Percentiles rank a stretch among this genome's conserved stretches.
These are phyloP conservation scores for Gracilaria caudata DNA, from an alignment of 23 red algal genomes.

Conservation along the genomic window DNA sequence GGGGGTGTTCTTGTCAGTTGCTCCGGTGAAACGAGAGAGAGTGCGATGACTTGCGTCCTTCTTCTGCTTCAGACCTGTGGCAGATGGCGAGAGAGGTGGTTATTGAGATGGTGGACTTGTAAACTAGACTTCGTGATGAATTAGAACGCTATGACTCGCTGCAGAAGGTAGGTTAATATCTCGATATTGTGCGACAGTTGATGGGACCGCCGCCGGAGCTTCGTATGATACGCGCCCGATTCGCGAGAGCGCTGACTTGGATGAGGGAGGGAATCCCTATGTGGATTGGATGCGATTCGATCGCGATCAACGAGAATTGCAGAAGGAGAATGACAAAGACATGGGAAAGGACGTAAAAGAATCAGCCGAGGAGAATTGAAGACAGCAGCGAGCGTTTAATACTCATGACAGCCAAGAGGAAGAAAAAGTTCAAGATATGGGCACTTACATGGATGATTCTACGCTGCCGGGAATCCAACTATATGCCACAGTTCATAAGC, in stretches of 20 bases:
- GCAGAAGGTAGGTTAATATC: slow-evolving; percentile 47
- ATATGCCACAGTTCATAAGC: slow-evolving; percentile 25
- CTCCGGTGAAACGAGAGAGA: no score
- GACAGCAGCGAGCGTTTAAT: slow-evolving; percentile 28
- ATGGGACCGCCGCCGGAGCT: slow-evolving; percentile 45
- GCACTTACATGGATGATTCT: neutral
- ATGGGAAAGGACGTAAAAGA: neutral
- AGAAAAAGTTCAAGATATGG: neutral
- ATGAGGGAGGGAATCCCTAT: slow-evolving; percentile 51
- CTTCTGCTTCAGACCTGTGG: slow-evolving; percentile 31
- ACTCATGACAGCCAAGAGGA: slow-evolving; percentile 8
- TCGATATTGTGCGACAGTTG: slow-evolving; percentile 62
- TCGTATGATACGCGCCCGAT: slow-evolving; percentile 6
- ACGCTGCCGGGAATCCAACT: no score
- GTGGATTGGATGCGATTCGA: slow-evolving; percentile 73
- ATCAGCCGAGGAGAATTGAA: neutral
- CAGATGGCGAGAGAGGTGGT: slow-evolving; percentile 58
- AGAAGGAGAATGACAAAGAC: slow-evolving; percentile 20
- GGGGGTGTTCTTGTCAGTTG: no score
- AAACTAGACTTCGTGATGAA: slow-evolving; percentile 40
- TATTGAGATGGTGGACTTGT: slow-evolving; percentile 48
- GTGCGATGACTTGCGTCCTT: no score
- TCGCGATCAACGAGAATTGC: slow-evolving; percentile 26
- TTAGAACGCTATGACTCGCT: slow-evolving; percentile 52
- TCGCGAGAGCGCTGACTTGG: slow-evolving; percentile 2